Conservation (phyloP, 2,329 filamentous ascomycete genomes). For the Pseudogymnoascus sp. region DNA sequence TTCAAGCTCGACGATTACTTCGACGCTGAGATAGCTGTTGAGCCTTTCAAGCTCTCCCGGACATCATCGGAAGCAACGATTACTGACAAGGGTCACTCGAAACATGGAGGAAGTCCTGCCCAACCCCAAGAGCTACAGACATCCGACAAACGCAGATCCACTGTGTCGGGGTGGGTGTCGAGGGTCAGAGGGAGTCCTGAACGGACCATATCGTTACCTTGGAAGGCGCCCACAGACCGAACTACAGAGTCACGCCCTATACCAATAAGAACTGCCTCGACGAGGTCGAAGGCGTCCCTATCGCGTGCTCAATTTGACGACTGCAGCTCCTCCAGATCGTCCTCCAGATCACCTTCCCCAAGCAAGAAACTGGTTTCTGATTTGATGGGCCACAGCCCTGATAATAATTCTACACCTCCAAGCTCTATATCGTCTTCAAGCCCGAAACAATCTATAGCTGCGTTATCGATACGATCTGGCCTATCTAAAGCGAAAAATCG, state of each 20-base stretch:
- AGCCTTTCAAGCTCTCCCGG: slow-evolving; percentile 29
- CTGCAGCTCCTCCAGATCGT: slow-evolving; percentile 15
- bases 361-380: slow-evolving; percentile 21
- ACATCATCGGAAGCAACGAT: slow-evolving; percentile 11
- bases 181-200: slow-evolving; percentile 23
- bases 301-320: neutral
- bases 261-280: neutral
- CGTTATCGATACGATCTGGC: slow-evolving; percentile 14
- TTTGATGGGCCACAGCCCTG: slow-evolving; percentile 9
- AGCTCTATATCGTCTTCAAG: slow-evolving; percentile 13
- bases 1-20: slow-evolving; percentile 30
- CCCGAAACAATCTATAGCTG: slow-evolving; percentile 14
- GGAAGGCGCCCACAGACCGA: slow-evolving; percentile 16
- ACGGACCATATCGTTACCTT: slow-evolving; percentile 25
- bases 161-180: slow-evolving; percentile 27
- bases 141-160: slow-evolving; percentile 25
- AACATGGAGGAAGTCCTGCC: neutral
- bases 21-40: slow-evolving; percentile 41
- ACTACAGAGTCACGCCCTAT: slow-evolving; percentile 9
- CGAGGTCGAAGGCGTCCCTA: neutral
- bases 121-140: slow-evolving; percentile 17
- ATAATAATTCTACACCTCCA: slow-evolving; percentile 15
- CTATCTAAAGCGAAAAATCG: slow-evolving; percentile 11
- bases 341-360: slow-evolving; percentile 39
- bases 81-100: neutral